Evolutionary conservation across 2,329 filamentous ascomycete genomes (phyloP), one percentile per base, ranked within the genome.

Genomic region (Aspergillus sp.): DNA sequence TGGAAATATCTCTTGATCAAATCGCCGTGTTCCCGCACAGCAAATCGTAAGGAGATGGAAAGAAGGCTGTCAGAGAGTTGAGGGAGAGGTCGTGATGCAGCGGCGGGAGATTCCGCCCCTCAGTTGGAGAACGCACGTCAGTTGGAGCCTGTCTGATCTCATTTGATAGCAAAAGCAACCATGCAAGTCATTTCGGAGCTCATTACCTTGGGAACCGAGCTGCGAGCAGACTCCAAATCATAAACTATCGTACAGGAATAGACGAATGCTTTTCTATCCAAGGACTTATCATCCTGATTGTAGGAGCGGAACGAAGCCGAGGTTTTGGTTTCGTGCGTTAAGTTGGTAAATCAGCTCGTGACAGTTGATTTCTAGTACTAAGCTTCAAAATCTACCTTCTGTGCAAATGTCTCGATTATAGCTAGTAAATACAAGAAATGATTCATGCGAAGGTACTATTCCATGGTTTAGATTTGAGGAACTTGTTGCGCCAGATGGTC

Each of bases 51-150:
- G 45, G 17, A 46, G 52, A 30, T 54, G 34, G 52, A 38, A 54
- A 9, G 46, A 50, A 46, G 23, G 23, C 13, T 23, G 22, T 25
- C 15, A 23, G 13, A 50, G 28, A 25, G 15, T 31, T 28, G 28
- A 43, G 54, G 30, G 31, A 45, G 31, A 47, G 22, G 22, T 31
- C 4, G 50, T 23, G 54, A 54, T 59, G 49, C 48, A 30, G 30
- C 41, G 43, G 57, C 50, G 57, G 57, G 50, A 28, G 34, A 9
- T 58, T 28, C 57, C 41, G 54, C n/a, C 47, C 11, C 34, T 53
- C 15, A 25, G 11, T 41, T 41, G 34, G 34, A 41, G 34, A 41
- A 17, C 25, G 8, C 23, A 34, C 43, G 46, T 57, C 53, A 55
- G 47, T 34, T n/a, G 41, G 17, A 25, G 54, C 30, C 30, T 47